Base-by-base conservation (phyloP, 225 moss, liverwort and hornwort genomes). In the Climacium dendroides region DNA sequence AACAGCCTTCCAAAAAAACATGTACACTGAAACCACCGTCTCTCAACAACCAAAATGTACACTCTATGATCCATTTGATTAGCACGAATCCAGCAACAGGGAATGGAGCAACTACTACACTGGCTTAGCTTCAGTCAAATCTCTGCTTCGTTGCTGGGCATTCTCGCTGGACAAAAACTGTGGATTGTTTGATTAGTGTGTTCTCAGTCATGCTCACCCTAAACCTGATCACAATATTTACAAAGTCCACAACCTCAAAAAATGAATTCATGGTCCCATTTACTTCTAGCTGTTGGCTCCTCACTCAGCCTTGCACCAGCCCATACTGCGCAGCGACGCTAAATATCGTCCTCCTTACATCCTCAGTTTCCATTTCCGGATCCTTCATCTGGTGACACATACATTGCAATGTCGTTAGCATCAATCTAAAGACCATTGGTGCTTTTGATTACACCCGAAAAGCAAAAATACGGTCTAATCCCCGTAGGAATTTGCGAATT, bases 261-360 rank as follows among this genome's bases (percentile, higher is more conserved):
- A 82, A 78, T 62, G 12, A 45, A 20, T 54, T 61, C 24, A 29
- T 22, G 54, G 26, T 63, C 77, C 64, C 64, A 57, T 20, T 22
- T 50, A 4, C 28, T 86, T 71, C 30, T 70, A 78, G 45, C 60
- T 58, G 37, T 48, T 74, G 55, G 84, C 73, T 45, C 23, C 65
- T 48, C 75, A 70, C 15, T 92, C 87, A 93, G 48, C 90, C 91
- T 85, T 94, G 94, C 54, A 89, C 94, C 23, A 94, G 86, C 18
- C 94, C 94, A 74, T 94, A 89, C 90, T 94, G 92, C 13, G 92
- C 94, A 41, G 92, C 94, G 25, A 90, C 94, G 74, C n/a, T 92
- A 74, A 92, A 92, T 30, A 94, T 89, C 61, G 89, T 84, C 74
- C 89, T 90, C 60, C 78, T 89, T 1, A 94, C 92, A 17, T 94